Base-by-base conservation (phyloP, 257 asterid genomes). In the Solanum bukasovii region DNA sequence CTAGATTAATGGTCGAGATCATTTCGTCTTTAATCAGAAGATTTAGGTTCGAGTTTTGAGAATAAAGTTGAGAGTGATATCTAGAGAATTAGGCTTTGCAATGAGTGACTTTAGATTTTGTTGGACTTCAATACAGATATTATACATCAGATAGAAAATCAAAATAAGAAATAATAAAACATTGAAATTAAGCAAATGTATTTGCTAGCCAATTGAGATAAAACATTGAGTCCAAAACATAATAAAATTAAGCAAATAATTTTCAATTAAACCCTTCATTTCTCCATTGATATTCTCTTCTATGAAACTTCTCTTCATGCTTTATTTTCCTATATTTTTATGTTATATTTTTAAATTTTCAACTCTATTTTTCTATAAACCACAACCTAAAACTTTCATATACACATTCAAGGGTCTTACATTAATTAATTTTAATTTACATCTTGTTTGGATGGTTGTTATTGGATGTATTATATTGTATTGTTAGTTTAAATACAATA, bases 21-120 rank as follows among this genome's bases (percentile, higher is more conserved):
- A 0, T 2, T 4, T 1, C 0, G 0, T 1, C 0, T 0, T 68
- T 25, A 68, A 5, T 68, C 2, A 68, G 1, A 68, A 5, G 2
- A 0, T 12, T 63, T 0, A 63, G 1, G 16, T 63, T 63, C 0
- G 16, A 10, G 0, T 9, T 0, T 61, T 61, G 3, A 61, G 0
- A 23, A 23, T 61, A 0, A 9, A 6, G 1, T 20, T 56, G 2
- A 56, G 0, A 0, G 67, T 0, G 25, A 20, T 52, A 52, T 20
- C 25, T 56, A 1, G 5, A 20, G 11, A 56, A 20, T 56, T 56
- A 3, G 2, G 10, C 5, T 56, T 18, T 56, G 67, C 11, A 56
- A 56, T 18, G 2, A 0, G 1, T 0, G 4, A 56, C 0, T 56
- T 2, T 3, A 56, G 25, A 56, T 56, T 56, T 6, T 6, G 3